Evolutionary conservation across 306 rosid genomes (phyloP).

Genomic region (Mucuna pruriens): DNA sequence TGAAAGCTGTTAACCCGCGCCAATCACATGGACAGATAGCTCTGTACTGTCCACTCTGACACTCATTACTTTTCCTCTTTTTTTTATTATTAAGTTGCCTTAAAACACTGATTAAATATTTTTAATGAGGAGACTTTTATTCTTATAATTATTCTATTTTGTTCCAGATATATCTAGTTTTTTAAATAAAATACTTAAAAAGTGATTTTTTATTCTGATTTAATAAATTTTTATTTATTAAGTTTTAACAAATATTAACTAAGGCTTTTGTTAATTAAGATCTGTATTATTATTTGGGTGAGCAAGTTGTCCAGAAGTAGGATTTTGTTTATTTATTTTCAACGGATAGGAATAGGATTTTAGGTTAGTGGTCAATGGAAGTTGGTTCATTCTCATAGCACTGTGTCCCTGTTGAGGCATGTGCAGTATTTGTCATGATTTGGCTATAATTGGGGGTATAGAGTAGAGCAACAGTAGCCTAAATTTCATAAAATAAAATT

Average conservation of each 20-base stretch:
- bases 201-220: neutral
- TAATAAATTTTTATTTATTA: too few species aligned
- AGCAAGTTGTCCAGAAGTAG: neutral
- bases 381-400: neutral
- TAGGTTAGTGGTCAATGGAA: neutral
- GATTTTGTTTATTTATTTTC: neutral
- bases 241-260: neutral
- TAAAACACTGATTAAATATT: too few species aligned
- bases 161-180: too few species aligned
- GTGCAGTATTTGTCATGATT: slow-evolving; percentile 7
- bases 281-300: neutral
- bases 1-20: slow-evolving; percentile 1
- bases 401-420: slow-evolving; percentile 16
- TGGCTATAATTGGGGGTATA: neutral
- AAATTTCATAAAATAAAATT: neutral
- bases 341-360: neutral
- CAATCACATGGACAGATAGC: slow-evolving; percentile 29
- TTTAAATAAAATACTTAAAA: neutral
- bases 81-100: neutral
- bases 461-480: neutral
- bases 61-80: slow-evolving; percentile 33
- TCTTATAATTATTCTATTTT: too few species aligned
- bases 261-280: neutral
- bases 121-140: too few species aligned
- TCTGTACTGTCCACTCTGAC: slow-evolving; percentile 34